phyloP scores from a whole-genome alignment of 257 asterid species.

The Solanum acaule region DNA sequence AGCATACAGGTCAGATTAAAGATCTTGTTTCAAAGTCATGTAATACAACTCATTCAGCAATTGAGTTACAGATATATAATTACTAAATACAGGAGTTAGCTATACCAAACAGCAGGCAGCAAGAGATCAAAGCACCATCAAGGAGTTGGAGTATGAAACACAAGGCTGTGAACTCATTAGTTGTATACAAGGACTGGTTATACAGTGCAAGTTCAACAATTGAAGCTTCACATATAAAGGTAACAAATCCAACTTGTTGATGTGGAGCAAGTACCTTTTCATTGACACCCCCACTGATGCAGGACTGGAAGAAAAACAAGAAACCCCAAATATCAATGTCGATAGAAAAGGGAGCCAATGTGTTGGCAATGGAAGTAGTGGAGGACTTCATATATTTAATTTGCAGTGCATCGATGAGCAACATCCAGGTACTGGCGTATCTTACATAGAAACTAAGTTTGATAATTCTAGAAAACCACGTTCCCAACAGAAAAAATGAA shows the following conservation, averaged over 20 bases:
- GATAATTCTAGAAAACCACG: neutral
- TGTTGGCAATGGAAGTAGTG: conserved; percentile 80
- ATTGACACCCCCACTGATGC: conserved; percentile 5
- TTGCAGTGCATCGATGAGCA: conserved; percentile 54
- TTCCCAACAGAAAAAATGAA: neutral
- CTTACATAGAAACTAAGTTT: neutral
- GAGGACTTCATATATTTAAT: conserved; percentile 79
- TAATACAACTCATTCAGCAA: neutral
- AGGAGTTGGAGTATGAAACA: conserved; percentile 63
- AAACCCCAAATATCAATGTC: conserved; percentile 47
- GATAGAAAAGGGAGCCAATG: conserved; percentile 57
- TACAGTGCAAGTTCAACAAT: conserved; percentile 46
- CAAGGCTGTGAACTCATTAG: conserved; percentile 65
- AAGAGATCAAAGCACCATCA: conserved; percentile 63
- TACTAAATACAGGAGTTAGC: conserved; percentile 41
- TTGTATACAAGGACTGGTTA: conserved; percentile 67
- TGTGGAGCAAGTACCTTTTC: neutral
- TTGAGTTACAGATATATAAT: neutral
- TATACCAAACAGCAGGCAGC: conserved; percentile 48
- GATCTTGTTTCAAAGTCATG: neutral
- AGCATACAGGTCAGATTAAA: conserved; percentile 48
- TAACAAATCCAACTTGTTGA: neutral
- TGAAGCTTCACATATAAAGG: conserved; percentile 80
- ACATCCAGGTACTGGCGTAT: conserved; percentile 52
- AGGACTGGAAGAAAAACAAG: conserved; percentile 78